These are phyloP conservation scores for Erythrobasidium yunnanense DNA, from an alignment of 768 basidiomycete genomes.

Conservation along the genomic window DNA sequence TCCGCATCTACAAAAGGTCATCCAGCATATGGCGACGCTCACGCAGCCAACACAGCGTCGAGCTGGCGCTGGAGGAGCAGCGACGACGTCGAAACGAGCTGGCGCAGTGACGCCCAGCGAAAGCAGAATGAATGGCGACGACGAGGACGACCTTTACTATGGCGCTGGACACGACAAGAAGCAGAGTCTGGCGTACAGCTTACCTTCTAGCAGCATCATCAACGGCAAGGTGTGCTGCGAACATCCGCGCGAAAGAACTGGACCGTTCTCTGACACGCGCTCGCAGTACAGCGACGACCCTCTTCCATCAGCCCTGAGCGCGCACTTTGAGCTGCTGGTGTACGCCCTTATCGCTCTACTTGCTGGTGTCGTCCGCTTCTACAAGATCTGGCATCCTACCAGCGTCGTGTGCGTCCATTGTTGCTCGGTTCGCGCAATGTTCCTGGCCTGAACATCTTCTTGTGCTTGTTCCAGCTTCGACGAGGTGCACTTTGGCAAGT, in stretches of 20 bases:
- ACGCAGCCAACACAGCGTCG: constrained; percentile 26
- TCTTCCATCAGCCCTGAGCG: too few relatives aligned
- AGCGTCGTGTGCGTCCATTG: constrained; percentile 37
- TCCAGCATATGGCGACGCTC: constrained; percentile 8
- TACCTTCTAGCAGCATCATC: too few relatives aligned
- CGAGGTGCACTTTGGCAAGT: constrained; percentile 89
- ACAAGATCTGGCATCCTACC: constrained; percentile 38
- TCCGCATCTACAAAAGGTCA: neutral
- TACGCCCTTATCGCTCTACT: constrained; percentile 17
- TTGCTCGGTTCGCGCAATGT: neutral
- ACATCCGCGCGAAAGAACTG: too few relatives aligned
- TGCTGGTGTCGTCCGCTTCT: constrained; percentile 34
- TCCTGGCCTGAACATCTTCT: neutral
- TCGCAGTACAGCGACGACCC: too few relatives aligned
- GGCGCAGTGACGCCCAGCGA: constrained; percentile 1
- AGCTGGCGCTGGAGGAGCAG: neutral
- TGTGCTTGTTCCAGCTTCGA: constrained; percentile 31
- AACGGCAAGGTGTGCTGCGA: too few relatives aligned
- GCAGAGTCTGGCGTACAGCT: too few relatives aligned
- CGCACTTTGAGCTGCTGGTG: constrained; percentile 28
- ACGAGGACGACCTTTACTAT: neutral
- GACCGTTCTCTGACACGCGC: too few relatives aligned
- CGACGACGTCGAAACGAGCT: neutral
- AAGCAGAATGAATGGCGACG: neutral
- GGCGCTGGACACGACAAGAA: too few relatives aligned